Percentiles rank a stretch among this genome's conserved stretches.
phyloP scores from a whole-genome alignment of 2,329 filamentous ascomycete species.

The Chaetomiaceae sp. region DNA sequence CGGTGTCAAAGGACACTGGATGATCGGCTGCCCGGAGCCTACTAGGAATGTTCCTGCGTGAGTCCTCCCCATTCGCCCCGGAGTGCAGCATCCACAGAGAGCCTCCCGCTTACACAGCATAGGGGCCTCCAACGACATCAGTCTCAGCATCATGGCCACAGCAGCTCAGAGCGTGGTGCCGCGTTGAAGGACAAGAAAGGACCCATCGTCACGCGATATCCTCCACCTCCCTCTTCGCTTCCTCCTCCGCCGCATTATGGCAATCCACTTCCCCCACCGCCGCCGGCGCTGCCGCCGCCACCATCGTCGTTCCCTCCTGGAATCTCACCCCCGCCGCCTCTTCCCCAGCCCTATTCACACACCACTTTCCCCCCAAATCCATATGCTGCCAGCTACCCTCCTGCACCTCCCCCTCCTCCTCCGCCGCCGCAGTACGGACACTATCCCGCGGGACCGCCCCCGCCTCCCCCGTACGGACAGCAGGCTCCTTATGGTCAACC shows the following conservation, averaged over 20 bases:
- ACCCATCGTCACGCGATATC: constrained; percentile 34
- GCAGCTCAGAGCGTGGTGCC: constrained; percentile 15
- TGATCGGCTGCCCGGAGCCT: constrained; percentile 47
- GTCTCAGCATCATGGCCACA: constrained; percentile 22
- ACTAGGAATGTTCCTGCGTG: constrained; percentile 45
- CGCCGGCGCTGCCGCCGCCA: constrained; percentile 19
- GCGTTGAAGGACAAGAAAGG: constrained; percentile 27
- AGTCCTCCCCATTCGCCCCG: constrained; percentile 30
- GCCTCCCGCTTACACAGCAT: constrained; percentile 2
- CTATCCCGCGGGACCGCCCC: constrained; percentile 13
- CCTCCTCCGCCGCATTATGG: no score
- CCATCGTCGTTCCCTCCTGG: constrained; percentile 16
- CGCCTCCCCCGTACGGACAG: constrained; percentile 18
- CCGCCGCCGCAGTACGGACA: constrained; percentile 17
- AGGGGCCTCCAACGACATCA: constrained; percentile 23
- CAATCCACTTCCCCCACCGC: constrained; percentile 12
- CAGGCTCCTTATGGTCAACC: constrained; percentile 21
- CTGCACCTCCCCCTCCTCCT: constrained; percentile 15
- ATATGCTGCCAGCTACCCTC: constrained; percentile 17
- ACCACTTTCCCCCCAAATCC: constrained; percentile 16
- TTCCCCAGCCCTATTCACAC: constrained; percentile 13
- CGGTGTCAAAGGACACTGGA: constrained; percentile 44
- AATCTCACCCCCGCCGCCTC: constrained; percentile 14
- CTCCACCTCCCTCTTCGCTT: constrained; percentile 25
- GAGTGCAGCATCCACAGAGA: background rate